A percentile compares a stretch with the other conserved stretches of the same genome.
Conservation (phyloP, 441 rosid species). For the Mallotus japonicus region DNA sequence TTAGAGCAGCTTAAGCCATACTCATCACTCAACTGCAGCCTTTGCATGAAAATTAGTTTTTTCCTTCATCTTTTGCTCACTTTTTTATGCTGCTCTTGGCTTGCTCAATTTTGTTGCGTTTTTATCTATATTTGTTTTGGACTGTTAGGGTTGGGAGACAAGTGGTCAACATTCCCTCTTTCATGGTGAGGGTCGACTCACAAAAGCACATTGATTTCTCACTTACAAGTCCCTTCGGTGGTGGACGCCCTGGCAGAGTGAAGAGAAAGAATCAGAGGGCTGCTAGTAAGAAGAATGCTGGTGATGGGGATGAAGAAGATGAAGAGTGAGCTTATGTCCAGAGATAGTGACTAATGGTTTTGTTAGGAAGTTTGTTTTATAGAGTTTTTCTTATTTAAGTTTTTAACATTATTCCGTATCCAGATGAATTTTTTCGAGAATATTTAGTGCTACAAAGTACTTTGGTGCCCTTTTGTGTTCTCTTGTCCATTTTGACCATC, state of each 20-base stretch:
- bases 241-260: slow-evolving; percentile 41
- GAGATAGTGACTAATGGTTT: background rate
- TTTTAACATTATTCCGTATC: background rate
- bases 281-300: slow-evolving; percentile 40
- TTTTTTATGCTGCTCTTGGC: background rate
- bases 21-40: background rate
- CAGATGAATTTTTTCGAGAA: background rate
- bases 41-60: background rate
- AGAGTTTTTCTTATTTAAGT: background rate
- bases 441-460: background rate
- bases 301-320: slow-evolving; percentile 44
- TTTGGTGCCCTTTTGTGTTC: background rate
- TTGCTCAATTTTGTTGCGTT: background rate
- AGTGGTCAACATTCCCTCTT: slow-evolving; percentile 82
- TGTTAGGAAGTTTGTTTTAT: background rate
- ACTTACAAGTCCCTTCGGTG: slow-evolving; percentile 40
- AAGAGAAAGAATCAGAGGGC: slow-evolving; percentile 42
- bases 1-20: background rate
- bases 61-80: background rate
- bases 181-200: slow-evolving; percentile 77
- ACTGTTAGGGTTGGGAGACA: slow-evolving; percentile 77
- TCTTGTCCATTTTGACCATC: background rate
- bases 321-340: slow-evolving; percentile 21
- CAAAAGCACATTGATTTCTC: slow-evolving; percentile 47
- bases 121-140: background rate